Evolutionary conservation across 805 yeast species (phyloP), one percentile per base, ranked within the genome.

Genomic region (Kuraishia capsulata): DNA sequence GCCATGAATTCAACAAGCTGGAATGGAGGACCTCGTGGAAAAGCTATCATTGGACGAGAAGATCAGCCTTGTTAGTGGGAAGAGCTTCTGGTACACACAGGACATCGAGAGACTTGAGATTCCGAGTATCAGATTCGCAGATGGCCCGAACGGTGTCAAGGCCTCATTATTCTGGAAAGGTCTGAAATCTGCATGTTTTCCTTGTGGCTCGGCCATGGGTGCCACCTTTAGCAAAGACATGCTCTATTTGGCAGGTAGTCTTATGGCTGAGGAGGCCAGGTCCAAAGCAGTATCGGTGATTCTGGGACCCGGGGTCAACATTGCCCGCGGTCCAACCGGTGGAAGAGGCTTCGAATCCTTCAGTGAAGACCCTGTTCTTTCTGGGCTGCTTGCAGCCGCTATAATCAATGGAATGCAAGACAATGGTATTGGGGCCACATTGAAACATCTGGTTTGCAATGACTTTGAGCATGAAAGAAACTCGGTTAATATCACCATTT

Each of bases 61-160:
- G 33, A 39, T 46, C 39, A 28, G 39, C 9, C 46, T 54, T 20
- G 21, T 53, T 21, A 40, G 51, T 10, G 57, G 66, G 5, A 45
- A 48, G 33, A 67, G 63, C 42, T 57, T 57, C 43, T 64, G 69
- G 69, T 68, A 63, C 47, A 64, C 68, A 3, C 42, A 41, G 20
- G 39, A 50, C 1, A 49, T 64, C 18, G 46, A 49, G 50, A 42
- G 69, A 30, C 49, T 69, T 21, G 62, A 58, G 17, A 50, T 75
- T 30, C 78, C 77, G 2, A 54, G 68, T 0, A 43, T 75, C 4
- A 60, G 80, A 48, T 49, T 69, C 23, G 53, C 68, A 16, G 83
- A 77, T 51, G 83, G 83, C 18, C 83, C 83, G 34, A 77, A 77
- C 48, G 83, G 83, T 44, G 64, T 75, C 35, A 61, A 81, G 44